A percentile compares a stretch with the other conserved stretches of the same genome.
phyloP scores from a whole-genome alignment of 2,329 filamentous ascomycete genomes.

The Metarhizium robertsii region DNA sequence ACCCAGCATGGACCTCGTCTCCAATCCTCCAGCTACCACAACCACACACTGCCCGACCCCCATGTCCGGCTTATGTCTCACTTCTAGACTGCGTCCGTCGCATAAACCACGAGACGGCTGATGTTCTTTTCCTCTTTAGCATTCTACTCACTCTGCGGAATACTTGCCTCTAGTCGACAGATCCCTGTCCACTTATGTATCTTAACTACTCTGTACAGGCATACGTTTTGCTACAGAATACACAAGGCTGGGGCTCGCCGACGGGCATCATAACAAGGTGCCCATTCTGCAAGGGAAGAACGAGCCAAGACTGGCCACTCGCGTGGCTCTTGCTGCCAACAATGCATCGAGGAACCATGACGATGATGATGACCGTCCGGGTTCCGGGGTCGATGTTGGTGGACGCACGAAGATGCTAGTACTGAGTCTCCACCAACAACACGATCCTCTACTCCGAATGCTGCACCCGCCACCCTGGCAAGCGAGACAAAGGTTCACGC shows the following conservation, averaged over 20 bases:
- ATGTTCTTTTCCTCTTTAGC: not conserved
- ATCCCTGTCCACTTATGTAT: not conserved
- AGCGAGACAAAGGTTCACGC: slow-evolving; percentile 6
- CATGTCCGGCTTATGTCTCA: slow-evolving; percentile 9
- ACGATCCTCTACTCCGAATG: not conserved
- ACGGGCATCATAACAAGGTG: not conserved
- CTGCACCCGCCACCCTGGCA: slow-evolving; percentile 5
- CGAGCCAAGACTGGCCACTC: slow-evolving; percentile 1
- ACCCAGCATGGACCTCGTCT: not conserved
- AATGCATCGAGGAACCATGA: slow-evolving; percentile 1
- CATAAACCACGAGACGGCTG: slow-evolving; percentile 3
- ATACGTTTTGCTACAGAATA: not conserved
- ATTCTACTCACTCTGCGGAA: not conserved
- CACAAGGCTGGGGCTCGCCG: not conserved
- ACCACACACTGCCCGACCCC: slow-evolving; percentile 4
- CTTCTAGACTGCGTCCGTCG: slow-evolving; percentile 9
- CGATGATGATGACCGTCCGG: not conserved
- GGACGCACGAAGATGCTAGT: not conserved
- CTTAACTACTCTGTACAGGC: not conserved
- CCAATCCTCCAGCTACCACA: not conserved
- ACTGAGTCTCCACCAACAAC: not conserved
- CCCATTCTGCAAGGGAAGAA: slow-evolving; percentile 1
- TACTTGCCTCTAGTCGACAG: not conserved
- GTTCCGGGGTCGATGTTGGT: not conserved
- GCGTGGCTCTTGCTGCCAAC: not conserved